Conservation (phyloP, 257 asterid genomes). For the Apocynum venetum region DNA sequence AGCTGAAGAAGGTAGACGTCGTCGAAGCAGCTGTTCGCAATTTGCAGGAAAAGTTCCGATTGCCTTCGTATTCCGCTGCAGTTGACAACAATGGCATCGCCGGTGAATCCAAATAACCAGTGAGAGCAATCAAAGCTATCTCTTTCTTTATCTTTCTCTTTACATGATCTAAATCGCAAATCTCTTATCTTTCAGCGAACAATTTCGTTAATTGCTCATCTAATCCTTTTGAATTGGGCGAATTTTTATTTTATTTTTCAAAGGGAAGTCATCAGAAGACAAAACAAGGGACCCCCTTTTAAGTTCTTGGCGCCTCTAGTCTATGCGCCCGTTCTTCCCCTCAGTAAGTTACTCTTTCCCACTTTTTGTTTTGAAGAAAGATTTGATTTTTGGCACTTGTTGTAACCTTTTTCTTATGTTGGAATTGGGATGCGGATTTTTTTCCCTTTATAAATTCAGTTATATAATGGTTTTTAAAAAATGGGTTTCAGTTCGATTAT, state of each 20-base stretch:
- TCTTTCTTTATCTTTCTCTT: conserved; percentile 4
- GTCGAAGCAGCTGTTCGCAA: neutral
- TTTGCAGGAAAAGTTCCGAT: conserved; percentile 4
- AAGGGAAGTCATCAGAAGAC: conserved; percentile 51
- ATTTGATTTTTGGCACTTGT: neutral
- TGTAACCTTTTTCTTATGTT: neutral
- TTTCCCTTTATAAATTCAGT: neutral
- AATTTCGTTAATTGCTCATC: neutral
- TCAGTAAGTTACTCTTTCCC: conserved; percentile 35
- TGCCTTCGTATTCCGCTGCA: neutral
- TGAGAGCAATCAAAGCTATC: conserved; percentile 14
- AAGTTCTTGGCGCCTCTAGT: conserved; percentile 59
- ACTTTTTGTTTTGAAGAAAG: neutral
- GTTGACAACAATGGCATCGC: conserved; percentile 41
- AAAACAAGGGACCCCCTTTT: conserved; percentile 53
- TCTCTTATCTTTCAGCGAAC: neutral
- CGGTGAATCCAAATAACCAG: conserved; percentile 45
- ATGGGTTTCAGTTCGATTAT: conserved; percentile 41
- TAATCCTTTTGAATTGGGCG: conserved; percentile 13
- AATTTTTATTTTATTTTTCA: neutral
- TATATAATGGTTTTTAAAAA: neutral
- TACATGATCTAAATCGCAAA: neutral
- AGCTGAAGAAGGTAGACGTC: neutral
- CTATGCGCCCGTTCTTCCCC: conserved; percentile 85
- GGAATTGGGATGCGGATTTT: neutral